A percentile compares a stretch with the other conserved stretches of the same genome.
phyloP scores from a whole-genome alignment of 495 filamentous ascomycete genomes.

The Darksidea phi region DNA sequence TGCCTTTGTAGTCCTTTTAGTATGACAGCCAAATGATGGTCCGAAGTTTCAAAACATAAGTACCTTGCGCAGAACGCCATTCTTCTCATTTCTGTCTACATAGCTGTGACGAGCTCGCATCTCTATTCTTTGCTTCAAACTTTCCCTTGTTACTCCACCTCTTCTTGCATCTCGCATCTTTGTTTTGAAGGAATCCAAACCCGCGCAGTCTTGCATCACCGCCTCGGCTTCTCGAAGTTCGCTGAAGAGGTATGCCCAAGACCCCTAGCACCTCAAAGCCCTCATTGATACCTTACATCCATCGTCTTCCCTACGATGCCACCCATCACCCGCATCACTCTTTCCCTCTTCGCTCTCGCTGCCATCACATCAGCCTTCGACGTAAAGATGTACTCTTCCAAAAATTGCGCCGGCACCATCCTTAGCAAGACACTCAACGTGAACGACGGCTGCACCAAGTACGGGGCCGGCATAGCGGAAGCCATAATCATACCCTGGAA shows the following conservation, averaged over 20 bases:
- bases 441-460: slow-evolving; percentile 6
- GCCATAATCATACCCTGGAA: slow-evolving; percentile 10
- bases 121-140: no score
- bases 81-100: no score
- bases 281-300: not conserved
- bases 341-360: not conserved
- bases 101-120: no score
- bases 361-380: not conserved
- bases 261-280: not conserved
- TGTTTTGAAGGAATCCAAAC: no score
- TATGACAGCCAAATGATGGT: no score
- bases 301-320: not conserved
- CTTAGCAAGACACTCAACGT: not conserved
- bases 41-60: no score
- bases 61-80: no score
- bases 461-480: slow-evolving; percentile 4
- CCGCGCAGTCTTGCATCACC: not conserved
- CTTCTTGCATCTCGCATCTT: no score
- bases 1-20: no score
- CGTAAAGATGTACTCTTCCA: not conserved
- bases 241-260: not conserved
- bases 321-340: not conserved
- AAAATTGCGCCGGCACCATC: not conserved
- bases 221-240: not conserved
- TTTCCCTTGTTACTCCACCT: no score